phyloP scores from a whole-genome alignment of 2,329 filamentous ascomycete genomes.

The Colletotrichum limetticola region DNA sequence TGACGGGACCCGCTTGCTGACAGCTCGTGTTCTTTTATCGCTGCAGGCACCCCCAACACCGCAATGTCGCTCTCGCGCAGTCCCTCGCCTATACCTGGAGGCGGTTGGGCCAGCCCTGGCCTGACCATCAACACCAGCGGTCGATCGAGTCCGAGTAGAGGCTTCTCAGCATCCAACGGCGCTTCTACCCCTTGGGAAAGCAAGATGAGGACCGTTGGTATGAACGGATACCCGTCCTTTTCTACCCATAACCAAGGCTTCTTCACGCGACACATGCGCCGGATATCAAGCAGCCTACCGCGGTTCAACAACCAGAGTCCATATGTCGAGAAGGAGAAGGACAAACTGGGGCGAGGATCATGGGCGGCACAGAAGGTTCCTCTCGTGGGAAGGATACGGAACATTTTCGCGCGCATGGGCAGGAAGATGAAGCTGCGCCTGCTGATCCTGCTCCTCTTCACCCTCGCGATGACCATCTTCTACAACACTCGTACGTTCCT shows the following conservation, averaged over 20 bases:
- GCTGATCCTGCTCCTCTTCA: slow-evolving; percentile 66
- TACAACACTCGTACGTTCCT: slow-evolving; percentile 77
- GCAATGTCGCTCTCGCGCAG: slow-evolving; percentile 89
- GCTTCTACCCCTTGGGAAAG: slow-evolving; percentile 82
- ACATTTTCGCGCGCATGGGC: slow-evolving; percentile 62
- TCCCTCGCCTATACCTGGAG: slow-evolving; percentile 84
- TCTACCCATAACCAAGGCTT: slow-evolving; percentile 86
- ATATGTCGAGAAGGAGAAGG: slow-evolving; percentile 85
- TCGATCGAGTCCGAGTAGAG: slow-evolving; percentile 71
- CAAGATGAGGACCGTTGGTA: slow-evolving; percentile 78
- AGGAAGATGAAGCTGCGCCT: slow-evolving; percentile 74
- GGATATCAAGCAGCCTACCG: slow-evolving; percentile 82
- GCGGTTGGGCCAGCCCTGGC: slow-evolving; percentile 89
- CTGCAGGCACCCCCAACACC: slow-evolving; percentile 63
- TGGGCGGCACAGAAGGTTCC: slow-evolving; percentile 61
- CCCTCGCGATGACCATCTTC: slow-evolving; percentile 73
- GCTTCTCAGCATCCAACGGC: slow-evolving; percentile 61
- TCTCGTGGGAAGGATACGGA: slow-evolving; percentile 58
- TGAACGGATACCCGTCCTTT: slow-evolving; percentile 82
- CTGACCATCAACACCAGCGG: slow-evolving; percentile 77
- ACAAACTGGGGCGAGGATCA: slow-evolving; percentile 74
- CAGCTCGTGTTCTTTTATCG: slow-evolving; percentile 32
- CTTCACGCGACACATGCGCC: slow-evolving; percentile 85
- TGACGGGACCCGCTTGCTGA: slow-evolving; percentile 35
- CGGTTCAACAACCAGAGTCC: slow-evolving; percentile 69